These are phyloP conservation scores for Diaporthe sp. DNA, from an alignment of 2,329 filamentous ascomycete genomes.

Conservation along the genomic window DNA sequence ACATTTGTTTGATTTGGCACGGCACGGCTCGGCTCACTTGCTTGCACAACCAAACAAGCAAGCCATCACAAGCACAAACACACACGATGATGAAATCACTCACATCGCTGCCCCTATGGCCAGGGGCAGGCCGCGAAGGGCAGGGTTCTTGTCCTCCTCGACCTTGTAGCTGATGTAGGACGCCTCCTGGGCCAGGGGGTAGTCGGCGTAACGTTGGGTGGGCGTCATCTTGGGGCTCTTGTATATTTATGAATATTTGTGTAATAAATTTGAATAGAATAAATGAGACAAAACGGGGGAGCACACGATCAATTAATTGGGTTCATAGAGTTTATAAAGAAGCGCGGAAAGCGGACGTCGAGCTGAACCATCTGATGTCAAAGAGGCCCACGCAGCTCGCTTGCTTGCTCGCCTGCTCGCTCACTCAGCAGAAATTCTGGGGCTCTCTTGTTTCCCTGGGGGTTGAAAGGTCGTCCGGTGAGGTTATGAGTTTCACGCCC, in stretches of 20 bases:
- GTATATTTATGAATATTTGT: neutral
- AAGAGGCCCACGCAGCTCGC: neutral
- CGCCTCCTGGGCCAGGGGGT: constrained; percentile 57
- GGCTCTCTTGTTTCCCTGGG: neutral
- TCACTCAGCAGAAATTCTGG: neutral
- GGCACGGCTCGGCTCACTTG: neutral
- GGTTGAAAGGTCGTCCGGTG: neutral
- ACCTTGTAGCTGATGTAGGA: constrained; percentile 49
- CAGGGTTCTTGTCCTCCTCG: constrained; percentile 73
- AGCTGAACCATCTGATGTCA: constrained; percentile 4
- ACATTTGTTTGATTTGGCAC: neutral
- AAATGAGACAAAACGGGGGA: too few relatives aligned
- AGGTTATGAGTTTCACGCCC: neutral
- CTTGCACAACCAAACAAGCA: neutral
- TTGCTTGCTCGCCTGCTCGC: neutral
- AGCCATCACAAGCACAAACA: neutral
- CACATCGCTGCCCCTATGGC: constrained; percentile 61
- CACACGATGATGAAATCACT: constrained; percentile 17
- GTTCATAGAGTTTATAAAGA: neutral
- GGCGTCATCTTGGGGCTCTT: constrained; percentile 27
- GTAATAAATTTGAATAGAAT: neutral
- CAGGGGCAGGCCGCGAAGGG: constrained; percentile 75
- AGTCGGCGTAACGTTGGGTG: constrained; percentile 54
- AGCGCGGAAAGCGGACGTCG: neutral
- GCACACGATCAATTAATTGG: neutral